phyloP scores from a whole-genome alignment of 2,329 filamentous ascomycete species.

The Claviceps digitariae region DNA sequence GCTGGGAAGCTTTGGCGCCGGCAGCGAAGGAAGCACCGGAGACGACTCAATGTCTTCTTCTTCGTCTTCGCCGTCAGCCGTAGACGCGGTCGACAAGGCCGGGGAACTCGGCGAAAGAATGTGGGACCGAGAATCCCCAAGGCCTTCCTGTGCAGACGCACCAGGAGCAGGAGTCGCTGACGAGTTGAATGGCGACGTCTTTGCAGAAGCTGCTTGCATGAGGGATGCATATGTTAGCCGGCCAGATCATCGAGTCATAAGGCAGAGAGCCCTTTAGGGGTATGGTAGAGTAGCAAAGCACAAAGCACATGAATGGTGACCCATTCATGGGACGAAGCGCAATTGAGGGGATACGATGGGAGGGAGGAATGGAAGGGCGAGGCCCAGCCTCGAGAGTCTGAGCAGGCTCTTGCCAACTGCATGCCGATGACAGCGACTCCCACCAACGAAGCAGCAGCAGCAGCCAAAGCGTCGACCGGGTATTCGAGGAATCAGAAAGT shows the following conservation, averaged over 20 bases:
- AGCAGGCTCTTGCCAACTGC: background rate
- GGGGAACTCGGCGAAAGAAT: slow-evolving; percentile 36
- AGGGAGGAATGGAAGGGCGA: background rate
- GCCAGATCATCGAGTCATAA: slow-evolving; percentile 1
- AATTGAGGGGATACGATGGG: background rate
- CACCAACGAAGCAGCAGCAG: background rate
- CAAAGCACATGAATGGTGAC: background rate
- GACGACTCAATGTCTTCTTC: slow-evolving; percentile 41
- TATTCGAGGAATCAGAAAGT: background rate
- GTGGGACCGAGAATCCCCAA: slow-evolving; percentile 23
- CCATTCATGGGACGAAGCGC: background rate
- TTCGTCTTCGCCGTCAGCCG: slow-evolving; percentile 41
- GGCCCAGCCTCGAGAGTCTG: background rate
- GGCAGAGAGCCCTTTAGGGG: too few relatives aligned
- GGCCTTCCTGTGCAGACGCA: slow-evolving; percentile 48
- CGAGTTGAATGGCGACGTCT: slow-evolving; percentile 42
- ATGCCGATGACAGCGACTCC: background rate
- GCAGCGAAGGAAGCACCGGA: slow-evolving; percentile 44
- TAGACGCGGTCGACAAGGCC: slow-evolving; percentile 48
- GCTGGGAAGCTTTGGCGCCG: slow-evolving; percentile 42
- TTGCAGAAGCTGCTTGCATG: slow-evolving; percentile 25
- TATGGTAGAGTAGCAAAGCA: too few relatives aligned
- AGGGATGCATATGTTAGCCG: slow-evolving; percentile 13
- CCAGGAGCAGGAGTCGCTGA: slow-evolving; percentile 39
- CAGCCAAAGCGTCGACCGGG: background rate